These are phyloP conservation scores for Mycena vulgaris DNA, from an alignment of 768 basidiomycete species.

Conservation along the genomic window DNA sequence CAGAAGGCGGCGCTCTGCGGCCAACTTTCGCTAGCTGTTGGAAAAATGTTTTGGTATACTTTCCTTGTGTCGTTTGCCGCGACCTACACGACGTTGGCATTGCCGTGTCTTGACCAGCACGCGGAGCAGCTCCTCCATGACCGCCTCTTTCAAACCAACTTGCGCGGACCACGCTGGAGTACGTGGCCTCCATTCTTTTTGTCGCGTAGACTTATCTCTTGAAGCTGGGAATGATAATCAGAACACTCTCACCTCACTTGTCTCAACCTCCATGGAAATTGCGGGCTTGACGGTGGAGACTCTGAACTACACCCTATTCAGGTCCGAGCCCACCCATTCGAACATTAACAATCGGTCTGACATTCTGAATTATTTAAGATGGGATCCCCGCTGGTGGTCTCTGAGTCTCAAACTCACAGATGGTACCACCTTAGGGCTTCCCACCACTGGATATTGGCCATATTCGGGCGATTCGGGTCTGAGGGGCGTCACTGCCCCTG, in stretches of 20 bases:
- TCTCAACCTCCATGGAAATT: slow-evolving; percentile 42
- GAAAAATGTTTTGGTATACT: slow-evolving; percentile 13
- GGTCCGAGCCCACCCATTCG: slow-evolving; percentile 32
- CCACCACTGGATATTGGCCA: slow-evolving; percentile 52
- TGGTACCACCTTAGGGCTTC: slow-evolving; percentile 46
- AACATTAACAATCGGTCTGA: slow-evolving; percentile 32
- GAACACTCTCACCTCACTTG: slow-evolving; percentile 44
- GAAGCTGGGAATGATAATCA: slow-evolving; percentile 53
- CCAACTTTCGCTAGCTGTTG: not conserved
- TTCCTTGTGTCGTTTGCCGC: not conserved
- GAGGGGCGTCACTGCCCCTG: slow-evolving; percentile 44
- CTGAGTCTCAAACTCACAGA: slow-evolving; percentile 46
- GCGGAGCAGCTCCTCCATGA: slow-evolving; percentile 46
- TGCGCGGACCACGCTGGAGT: slow-evolving; percentile 53
- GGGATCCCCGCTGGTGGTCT: slow-evolving; percentile 54
- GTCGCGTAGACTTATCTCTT: not conserved
- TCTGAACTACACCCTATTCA: slow-evolving; percentile 44
- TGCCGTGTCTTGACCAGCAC: slow-evolving; percentile 32
- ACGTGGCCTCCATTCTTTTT: not conserved
- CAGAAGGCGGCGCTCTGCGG: not conserved
- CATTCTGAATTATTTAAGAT: slow-evolving; percentile 35
- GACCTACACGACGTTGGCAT: not conserved
- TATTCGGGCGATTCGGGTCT: slow-evolving; percentile 47
- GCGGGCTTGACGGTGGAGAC: slow-evolving; percentile 45
- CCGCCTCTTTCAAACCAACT: slow-evolving; percentile 48